A percentile compares a stretch with the other conserved stretches of the same genome.
These are phyloP conservation scores for Talaromyces sp. DNA, from an alignment of 2,329 filamentous ascomycete genomes.

Conservation along the genomic window DNA sequence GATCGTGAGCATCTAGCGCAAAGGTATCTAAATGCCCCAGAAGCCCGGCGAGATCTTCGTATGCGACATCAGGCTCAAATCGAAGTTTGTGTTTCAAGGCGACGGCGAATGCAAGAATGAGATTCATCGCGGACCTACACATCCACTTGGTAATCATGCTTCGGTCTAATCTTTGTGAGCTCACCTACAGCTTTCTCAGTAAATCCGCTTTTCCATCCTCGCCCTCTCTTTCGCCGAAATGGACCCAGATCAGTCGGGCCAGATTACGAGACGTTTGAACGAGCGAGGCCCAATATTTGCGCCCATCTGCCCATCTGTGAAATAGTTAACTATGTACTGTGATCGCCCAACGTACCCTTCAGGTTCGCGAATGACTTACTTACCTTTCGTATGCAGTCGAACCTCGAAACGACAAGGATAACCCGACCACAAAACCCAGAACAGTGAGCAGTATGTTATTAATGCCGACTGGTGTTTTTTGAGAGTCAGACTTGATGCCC, in stretches of 20 bases:
- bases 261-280: constrained; percentile 60
- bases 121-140: constrained; percentile 66
- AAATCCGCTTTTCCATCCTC: constrained; percentile 66
- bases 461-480: constrained; percentile 53
- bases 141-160: constrained; percentile 11
- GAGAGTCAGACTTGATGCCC: too few species aligned
- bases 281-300: constrained; percentile 64
- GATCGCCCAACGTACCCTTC: neutral
- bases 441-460: constrained; percentile 72
- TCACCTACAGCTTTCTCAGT: constrained; percentile 63
- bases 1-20: constrained; percentile 61
- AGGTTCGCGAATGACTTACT: neutral
- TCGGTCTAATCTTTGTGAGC: neutral
- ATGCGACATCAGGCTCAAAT: constrained; percentile 78
- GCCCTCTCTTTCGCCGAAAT: constrained; percentile 64
- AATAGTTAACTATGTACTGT: neutral
- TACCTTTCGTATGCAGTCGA: constrained; percentile 75
- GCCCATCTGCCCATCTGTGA: constrained; percentile 60
- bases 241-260: constrained; percentile 79
- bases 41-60: constrained; percentile 71
- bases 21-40: constrained; percentile 76
- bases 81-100: constrained; percentile 80
- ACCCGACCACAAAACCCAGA: constrained; percentile 78
- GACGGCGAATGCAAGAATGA: constrained; percentile 76
- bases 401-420: constrained; percentile 76